These are phyloP conservation scores for Trametes elegans DNA, from an alignment of 768 basidiomycete species.

Conservation along the genomic window DNA sequence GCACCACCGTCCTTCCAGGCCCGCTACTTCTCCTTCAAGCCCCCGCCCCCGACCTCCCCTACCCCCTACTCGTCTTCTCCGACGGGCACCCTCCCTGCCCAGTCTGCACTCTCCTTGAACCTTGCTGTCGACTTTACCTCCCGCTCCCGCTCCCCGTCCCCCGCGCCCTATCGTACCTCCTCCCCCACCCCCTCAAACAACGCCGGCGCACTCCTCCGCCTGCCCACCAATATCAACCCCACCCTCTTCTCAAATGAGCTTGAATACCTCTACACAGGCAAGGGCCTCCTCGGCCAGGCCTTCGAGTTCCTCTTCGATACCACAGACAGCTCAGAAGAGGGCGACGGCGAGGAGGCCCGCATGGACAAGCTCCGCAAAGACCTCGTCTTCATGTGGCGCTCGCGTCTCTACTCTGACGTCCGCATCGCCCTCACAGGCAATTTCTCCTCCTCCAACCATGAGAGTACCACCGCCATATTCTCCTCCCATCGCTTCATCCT, in stretches of 20 bases:
- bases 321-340: conserved; percentile 41
- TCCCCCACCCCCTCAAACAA: conserved; percentile 46
- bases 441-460: conserved; percentile 61
- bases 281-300: conserved; percentile 82
- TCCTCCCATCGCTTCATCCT: conserved; percentile 93
- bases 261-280: conserved; percentile 93
- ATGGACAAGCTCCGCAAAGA: conserved; percentile 90
- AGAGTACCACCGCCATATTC: conserved; percentile 78
- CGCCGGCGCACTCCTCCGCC: conserved; percentile 50
- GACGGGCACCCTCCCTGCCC: conserved; percentile 47
- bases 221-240: conserved; percentile 69
- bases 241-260: conserved; percentile 86
- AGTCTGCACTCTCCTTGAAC: conserved; percentile 61
- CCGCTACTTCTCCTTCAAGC: conserved; percentile 80
- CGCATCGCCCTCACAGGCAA: conserved; percentile 74
- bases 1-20: conserved; percentile 91
- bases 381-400: conserved; percentile 95
- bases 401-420: conserved; percentile 90
- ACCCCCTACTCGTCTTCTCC: conserved; percentile 49
- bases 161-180: conserved; percentile 43
- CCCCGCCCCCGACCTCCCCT: conserved; percentile 52
- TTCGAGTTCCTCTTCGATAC: conserved; percentile 85
- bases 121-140: conserved; percentile 42
- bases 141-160: conserved; percentile 42
- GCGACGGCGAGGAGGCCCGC: conserved; percentile 49